A percentile compares a stretch with the other conserved stretches of the same genome.
These are phyloP conservation scores for Brassica carinata DNA, from an alignment of 345 rosid species.

Conservation along the genomic window DNA sequence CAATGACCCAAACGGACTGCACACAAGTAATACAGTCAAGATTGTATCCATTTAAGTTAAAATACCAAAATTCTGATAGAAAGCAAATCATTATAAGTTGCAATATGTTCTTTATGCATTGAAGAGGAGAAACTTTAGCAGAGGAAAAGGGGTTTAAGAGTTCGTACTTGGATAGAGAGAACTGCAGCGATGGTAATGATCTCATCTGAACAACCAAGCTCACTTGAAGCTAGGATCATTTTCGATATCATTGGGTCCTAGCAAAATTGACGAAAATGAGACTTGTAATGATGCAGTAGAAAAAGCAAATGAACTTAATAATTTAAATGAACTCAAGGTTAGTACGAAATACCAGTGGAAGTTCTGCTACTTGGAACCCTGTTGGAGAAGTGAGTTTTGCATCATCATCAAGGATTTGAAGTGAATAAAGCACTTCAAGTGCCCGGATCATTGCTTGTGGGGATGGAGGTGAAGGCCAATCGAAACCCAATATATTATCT, in stretches of 20 bases:
- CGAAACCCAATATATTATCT: slow-evolving; percentile 90
- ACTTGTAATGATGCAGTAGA: slow-evolving; percentile 12
- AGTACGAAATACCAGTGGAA: slow-evolving; percentile 63
- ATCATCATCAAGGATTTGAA: slow-evolving; percentile 90
- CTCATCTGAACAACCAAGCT: slow-evolving; percentile 91
- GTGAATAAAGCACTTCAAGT: slow-evolving; percentile 90
- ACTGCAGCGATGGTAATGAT: slow-evolving; percentile 79
- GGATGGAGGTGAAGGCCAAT: slow-evolving; percentile 96
- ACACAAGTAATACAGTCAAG: background rate
- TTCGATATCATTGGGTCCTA: slow-evolving; percentile 94
- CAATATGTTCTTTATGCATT: background rate
- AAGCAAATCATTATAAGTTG: background rate
- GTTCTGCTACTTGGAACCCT: slow-evolving; percentile 98
- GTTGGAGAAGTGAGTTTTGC: slow-evolving; percentile 96
- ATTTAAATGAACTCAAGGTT: background rate
- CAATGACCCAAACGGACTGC: slow-evolving; percentile 93
- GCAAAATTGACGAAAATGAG: slow-evolving; percentile 16
- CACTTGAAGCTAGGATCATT: slow-evolving; percentile 89
- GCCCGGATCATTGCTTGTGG: slow-evolving; percentile 91
- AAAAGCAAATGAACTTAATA: slow-evolving; percentile 2
- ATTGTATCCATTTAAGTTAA: slow-evolving; percentile 13
- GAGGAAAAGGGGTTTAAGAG: background rate
- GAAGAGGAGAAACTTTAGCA: background rate
- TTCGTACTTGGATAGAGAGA: slow-evolving; percentile 82
- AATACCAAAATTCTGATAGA: background rate